Base-by-base conservation (phyloP, 1,284 basidiomycete species). In the Farysia itapuensis region DNA sequence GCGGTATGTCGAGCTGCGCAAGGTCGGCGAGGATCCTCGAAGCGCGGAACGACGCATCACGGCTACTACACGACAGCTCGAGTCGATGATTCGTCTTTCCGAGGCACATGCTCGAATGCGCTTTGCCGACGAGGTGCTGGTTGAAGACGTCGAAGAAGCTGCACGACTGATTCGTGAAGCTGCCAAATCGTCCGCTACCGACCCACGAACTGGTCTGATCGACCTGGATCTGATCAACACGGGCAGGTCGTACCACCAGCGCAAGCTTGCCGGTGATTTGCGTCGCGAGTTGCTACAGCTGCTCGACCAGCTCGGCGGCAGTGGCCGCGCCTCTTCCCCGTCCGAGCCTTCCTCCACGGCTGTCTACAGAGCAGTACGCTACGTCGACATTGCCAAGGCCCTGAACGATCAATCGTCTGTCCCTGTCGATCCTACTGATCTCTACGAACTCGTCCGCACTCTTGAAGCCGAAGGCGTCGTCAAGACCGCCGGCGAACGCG, bases 101-200 rank as follows among this genome's bases (percentile, higher is more conserved):
- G 95, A 98, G 79, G 94, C 88, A 0, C 94, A 98, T 74, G 93
- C 94, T 0, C 84, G 93, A 18, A 96, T 97, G 93, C 84, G 92
- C 1, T 87, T 95, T 77, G 88, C 87, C 16, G 81, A 85, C 22
- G 83, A 83, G 38, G 94, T 98, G 38, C 88, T 93, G 66, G 80
- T 90, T 31, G 79, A 81, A 43, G 95, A 98, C 73, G 95, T 98
- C 18, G 81, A 84, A 56, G 95, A 98, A 79, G 92, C 94, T 2
- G 85, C 84, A 67, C 83, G 94, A 12, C 83, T 98, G 58, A 97
- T 98, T 85, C 85, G 89, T 41, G 89, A 95, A 75, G 95, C 94
- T 11, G 88, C 97, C 77, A 86, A 92, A 72, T 92, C 92, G 58
- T 76, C 73, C 14, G 79, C 79, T 4, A 78, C 77, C 8, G 94